A percentile compares a stretch with the other conserved stretches of the same genome.
Conservation (phyloP, 352 stramenopile species). For the Globisporangium recalcitrans region DNA sequence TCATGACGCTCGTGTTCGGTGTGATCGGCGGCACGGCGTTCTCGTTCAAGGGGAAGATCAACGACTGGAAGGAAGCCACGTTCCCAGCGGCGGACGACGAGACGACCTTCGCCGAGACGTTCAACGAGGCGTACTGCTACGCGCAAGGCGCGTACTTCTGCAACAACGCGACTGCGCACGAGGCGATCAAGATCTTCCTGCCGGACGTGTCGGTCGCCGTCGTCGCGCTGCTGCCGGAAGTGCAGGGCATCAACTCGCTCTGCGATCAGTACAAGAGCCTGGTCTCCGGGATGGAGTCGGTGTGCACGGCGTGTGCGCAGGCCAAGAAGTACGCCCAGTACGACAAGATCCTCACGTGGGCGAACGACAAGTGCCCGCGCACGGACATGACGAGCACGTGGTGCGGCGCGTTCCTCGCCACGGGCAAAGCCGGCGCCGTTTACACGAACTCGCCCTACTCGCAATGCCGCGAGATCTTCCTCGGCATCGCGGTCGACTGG, state of each 20-base stretch:
- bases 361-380: slow-evolving; percentile 68
- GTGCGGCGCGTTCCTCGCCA: slow-evolving; percentile 52
- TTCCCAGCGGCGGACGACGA: slow-evolving; percentile 59
- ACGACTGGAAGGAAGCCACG: slow-evolving; percentile 37
- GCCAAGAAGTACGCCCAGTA: slow-evolving; percentile 62
- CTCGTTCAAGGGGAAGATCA: slow-evolving; percentile 69
- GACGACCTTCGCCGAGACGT: slow-evolving; percentile 53
- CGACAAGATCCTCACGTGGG: slow-evolving; percentile 72
- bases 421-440: slow-evolving; percentile 32
- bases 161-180: slow-evolving; percentile 63
- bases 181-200: slow-evolving; percentile 59
- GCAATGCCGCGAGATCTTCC: slow-evolving; percentile 62
- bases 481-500: slow-evolving; percentile 65
- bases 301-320: slow-evolving; percentile 46
- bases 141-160: slow-evolving; percentile 78
- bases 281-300: slow-evolving; percentile 30
- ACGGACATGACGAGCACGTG: slow-evolving; percentile 46
- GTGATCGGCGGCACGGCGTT: slow-evolving; percentile 64
- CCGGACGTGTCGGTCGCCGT: slow-evolving; percentile 34
- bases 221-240: slow-evolving; percentile 48
- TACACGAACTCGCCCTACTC: slow-evolving; percentile 70
- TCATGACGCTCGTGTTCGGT: slow-evolving; percentile 65
- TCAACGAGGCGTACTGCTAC: slow-evolving; percentile 85
- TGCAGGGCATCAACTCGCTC: slow-evolving; percentile 49
- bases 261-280: slow-evolving; percentile 40